Base-by-base conservation (phyloP, 345 rosid genomes). In the Schrenkiella parvula region DNA sequence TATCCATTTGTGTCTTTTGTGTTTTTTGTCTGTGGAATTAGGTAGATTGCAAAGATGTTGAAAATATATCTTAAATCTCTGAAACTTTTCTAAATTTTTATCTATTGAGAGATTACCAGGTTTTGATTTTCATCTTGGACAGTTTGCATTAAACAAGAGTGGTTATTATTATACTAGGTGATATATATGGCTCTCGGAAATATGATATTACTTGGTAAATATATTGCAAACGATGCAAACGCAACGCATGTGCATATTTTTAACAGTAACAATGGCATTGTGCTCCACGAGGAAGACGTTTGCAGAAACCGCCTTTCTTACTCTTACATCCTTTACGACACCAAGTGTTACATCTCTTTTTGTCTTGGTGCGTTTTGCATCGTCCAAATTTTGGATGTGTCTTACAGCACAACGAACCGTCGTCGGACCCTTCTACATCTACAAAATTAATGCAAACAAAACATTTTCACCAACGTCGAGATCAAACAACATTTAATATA, bases 201-300 rank as follows among this genome's bases (percentile, higher is more conserved):
- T n/a, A n/a, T n/a, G n/a, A n/a, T n/a, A n/a, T n/a, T n/a, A n/a
- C n/a, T n/a, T n/a, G n/a, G n/a, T n/a, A n/a, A n/a, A n/a, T n/a
- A n/a, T 25, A 25, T 28, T 31, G 43, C 63, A 38, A 28, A 28
- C 14, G 29, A 31, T 8, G 19, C 44, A 64, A 64, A 10, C 1
- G 55, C 41, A 12, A 12, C 1, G 11, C 18, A 25, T 14, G 2
- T 14, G 8, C 7, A 14, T 5, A 41, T 41, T 11, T 6, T 39
- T 13, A 68, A 34, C 52, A 61, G 52, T 48, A 71, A 39, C 68
- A 60, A 38, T 60, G 75, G 51, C 68, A 71, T 19, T 61, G 22
- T 50, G 28, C 1, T 37, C 68, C 61, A 12, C 21, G 14, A 60
- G 39, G 14, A 26, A 38, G 8, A 37, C 14, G 32, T 60, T 50